Conservation (phyloP, 352 stramenopile species). For the Phytophthora idaei region DNA sequence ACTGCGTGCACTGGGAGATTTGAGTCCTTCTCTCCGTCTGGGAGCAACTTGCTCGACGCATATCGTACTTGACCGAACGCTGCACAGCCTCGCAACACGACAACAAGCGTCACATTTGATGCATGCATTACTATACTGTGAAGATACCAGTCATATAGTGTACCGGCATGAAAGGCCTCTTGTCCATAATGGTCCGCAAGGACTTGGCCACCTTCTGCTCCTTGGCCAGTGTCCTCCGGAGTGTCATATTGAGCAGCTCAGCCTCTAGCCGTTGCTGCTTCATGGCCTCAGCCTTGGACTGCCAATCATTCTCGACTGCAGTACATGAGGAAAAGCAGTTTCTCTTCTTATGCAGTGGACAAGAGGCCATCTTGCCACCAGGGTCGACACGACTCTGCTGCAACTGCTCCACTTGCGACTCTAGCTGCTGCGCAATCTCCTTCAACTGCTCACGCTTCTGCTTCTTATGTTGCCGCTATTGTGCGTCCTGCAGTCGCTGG, state of each 20-base stretch:
- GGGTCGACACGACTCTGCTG: neutral
- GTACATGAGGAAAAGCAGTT: neutral
- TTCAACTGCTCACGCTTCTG: neutral
- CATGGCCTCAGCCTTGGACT: neutral
- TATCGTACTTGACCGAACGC: neutral
- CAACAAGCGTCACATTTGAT: neutral
- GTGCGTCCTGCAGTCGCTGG: neutral
- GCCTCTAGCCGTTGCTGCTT: conserved; percentile 7
- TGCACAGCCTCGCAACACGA: neutral
- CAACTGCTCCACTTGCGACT: neutral
- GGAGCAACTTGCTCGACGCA: neutral
- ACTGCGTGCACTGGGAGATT: neutral
- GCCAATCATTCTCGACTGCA: neutral
- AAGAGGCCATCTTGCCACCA: neutral
- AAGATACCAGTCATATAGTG: neutral
- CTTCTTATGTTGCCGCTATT: neutral
- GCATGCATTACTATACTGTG: neutral
- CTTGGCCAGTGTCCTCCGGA: conserved; percentile 8
- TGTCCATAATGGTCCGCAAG: conserved; percentile 8
- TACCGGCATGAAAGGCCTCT: conserved; percentile 1
- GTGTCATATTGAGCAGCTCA: conserved; percentile 15
- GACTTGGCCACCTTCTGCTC: conserved; percentile 20
- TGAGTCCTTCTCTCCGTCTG: neutral
- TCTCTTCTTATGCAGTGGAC: neutral
- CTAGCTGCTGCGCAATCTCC: neutral